These are phyloP conservation scores for Sphaerobolus stellatus DNA, from an alignment of 1,284 basidiomycete genomes.

Conservation along the genomic window DNA sequence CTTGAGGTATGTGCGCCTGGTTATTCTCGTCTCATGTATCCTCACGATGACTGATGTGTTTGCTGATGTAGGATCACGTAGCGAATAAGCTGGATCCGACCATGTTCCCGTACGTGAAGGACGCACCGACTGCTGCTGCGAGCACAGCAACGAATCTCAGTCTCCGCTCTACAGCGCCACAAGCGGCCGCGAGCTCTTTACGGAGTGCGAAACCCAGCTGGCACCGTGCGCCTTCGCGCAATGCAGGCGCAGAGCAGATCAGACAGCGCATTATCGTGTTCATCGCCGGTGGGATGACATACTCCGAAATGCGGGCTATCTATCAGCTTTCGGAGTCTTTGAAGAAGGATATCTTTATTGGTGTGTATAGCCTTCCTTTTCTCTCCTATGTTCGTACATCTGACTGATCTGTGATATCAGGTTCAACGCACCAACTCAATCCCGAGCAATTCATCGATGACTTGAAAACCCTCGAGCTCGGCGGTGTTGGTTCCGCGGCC, in stretches of 20 bases:
- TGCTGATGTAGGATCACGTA: slow-evolving; percentile 85
- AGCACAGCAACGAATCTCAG: slow-evolving; percentile 39
- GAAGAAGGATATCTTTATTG: slow-evolving; percentile 90
- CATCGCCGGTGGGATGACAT: slow-evolving; percentile 94
- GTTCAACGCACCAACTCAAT: slow-evolving; percentile 86
- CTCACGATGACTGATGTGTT: neutral
- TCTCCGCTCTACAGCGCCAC: slow-evolving; percentile 38
- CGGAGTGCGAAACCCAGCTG: slow-evolving; percentile 84
- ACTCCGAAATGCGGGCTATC: slow-evolving; percentile 89
- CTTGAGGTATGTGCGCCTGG: slow-evolving; percentile 59
- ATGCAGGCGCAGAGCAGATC: slow-evolving; percentile 53
- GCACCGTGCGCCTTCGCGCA: slow-evolving; percentile 68
- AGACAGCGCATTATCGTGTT: slow-evolving; percentile 89
- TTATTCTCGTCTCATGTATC: slow-evolving; percentile 21
- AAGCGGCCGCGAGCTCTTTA: slow-evolving; percentile 59
- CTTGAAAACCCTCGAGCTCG: slow-evolving; percentile 80
- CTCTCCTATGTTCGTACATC: neutral
- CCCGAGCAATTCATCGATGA: slow-evolving; percentile 86
- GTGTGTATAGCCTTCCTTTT: slow-evolving; percentile 45
- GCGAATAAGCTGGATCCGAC: slow-evolving; percentile 74
- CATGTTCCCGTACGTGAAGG: slow-evolving; percentile 90
- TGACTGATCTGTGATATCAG: slow-evolving; percentile 39
- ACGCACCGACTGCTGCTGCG: slow-evolving; percentile 63
- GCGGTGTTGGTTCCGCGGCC: slow-evolving; percentile 68
- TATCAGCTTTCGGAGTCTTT: slow-evolving; percentile 77